Percentiles rank a stretch among this genome's conserved stretches.
phyloP scores from a whole-genome alignment of 495 filamentous ascomycete genomes.

The Penicillium soppii region DNA sequence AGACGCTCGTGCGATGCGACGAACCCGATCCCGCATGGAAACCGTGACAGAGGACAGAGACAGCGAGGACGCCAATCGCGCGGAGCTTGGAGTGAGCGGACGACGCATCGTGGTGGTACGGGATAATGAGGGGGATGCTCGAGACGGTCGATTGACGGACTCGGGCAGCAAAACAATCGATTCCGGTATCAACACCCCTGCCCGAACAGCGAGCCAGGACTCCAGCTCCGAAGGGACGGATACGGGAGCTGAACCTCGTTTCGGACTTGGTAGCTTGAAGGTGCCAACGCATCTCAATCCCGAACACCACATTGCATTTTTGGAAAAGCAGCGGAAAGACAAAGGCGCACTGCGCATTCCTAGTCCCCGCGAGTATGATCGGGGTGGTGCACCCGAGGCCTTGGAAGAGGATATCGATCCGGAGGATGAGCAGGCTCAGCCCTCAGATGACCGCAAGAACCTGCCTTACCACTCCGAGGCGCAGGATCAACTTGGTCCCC shows the following conservation, averaged over 20 bases:
- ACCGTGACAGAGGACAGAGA: constrained; percentile 53
- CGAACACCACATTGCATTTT: constrained; percentile 81
- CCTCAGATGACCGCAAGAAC: constrained; percentile 5
- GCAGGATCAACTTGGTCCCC: constrained; percentile 24
- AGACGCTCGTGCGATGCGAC: constrained; percentile 53
- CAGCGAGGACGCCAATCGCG: constrained; percentile 41
- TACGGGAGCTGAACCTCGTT: constrained; percentile 8
- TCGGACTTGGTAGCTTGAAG: constrained; percentile 32
- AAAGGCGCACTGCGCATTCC: constrained; percentile 78
- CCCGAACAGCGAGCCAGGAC: constrained; percentile 13
- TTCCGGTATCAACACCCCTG: constrained; percentile 24
- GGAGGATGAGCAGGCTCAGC: constrained; percentile 16
- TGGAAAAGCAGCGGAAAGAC: constrained; percentile 80
- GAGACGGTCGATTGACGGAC: constrained; percentile 23
- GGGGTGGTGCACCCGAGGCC: constrained; percentile 66
- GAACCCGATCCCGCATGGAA: constrained; percentile 56
- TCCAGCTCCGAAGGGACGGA: constrained; percentile 22
- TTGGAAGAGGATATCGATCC: constrained; percentile 53
- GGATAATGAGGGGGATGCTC: constrained; percentile 36
- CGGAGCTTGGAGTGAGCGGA: constrained; percentile 68
- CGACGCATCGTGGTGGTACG: constrained; percentile 75
- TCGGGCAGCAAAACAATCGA: constrained; percentile 14
- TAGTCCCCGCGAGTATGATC: constrained; percentile 81
- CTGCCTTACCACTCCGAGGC: constrained; percentile 11
- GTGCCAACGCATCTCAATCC: constrained; percentile 56